Percentiles rank a stretch among this genome's conserved stretches.
Conservation (phyloP, 495 filamentous ascomycete genomes). For the Hypomontagnella monticulosa region DNA sequence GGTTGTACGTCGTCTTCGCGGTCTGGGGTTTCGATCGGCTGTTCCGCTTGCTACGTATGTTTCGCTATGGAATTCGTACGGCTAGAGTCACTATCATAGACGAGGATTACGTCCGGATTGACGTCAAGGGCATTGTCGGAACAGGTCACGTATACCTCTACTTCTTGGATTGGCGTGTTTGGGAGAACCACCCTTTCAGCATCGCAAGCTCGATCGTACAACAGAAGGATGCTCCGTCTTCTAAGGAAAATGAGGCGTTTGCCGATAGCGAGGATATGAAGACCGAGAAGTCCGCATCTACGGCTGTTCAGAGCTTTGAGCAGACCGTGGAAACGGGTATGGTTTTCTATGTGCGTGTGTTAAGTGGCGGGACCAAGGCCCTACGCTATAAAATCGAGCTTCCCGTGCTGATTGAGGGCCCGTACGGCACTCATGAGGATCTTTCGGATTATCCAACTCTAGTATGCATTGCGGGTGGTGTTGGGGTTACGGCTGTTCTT, state of each 20-base stretch:
- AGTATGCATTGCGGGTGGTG: constrained; percentile 42
- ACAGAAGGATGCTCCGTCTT: not conserved
- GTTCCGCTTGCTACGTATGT: constrained; percentile 43
- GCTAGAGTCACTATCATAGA: constrained; percentile 41
- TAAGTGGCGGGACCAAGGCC: constrained; percentile 7
- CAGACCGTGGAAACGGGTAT: constrained; percentile 7
- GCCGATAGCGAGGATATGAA: not conserved
- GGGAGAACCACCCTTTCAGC: constrained; percentile 44
- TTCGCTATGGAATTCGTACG: constrained; percentile 41
- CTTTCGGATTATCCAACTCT: constrained; percentile 25
- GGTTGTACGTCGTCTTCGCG: constrained; percentile 49
- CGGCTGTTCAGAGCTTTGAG: not conserved
- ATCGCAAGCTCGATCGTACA: constrained; percentile 7
- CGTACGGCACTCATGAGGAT: constrained; percentile 27
- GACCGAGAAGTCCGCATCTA: not conserved
- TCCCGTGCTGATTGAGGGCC: constrained; percentile 31
- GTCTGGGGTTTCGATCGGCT: constrained; percentile 54
- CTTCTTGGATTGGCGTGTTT: constrained; percentile 50
- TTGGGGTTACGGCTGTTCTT: constrained; percentile 39
- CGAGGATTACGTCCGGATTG: constrained; percentile 47
- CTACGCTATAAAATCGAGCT: constrained; percentile 9
- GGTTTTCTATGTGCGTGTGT: constrained; percentile 10
- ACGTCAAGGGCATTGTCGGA: constrained; percentile 41
- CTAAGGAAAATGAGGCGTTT: not conserved
- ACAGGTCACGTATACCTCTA: constrained; percentile 52